These are phyloP conservation scores for Lactarius psammicola DNA, from an alignment of 768 basidiomycete genomes.

Conservation along the genomic window DNA sequence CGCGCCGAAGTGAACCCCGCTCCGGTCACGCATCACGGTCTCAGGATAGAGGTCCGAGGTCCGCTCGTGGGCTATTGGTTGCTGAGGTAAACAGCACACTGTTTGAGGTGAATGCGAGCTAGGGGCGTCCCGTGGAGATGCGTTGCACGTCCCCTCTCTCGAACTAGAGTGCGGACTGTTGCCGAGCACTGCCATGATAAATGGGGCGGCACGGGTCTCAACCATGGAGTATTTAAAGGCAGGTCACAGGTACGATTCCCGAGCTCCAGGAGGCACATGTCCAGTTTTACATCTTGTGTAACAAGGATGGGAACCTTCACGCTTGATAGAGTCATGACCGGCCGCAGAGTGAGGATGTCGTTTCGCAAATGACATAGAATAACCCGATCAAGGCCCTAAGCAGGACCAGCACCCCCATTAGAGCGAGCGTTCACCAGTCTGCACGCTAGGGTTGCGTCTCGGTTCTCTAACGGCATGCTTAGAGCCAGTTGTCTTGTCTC, in stretches of 20 bases:
- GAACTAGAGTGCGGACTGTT: not conserved
- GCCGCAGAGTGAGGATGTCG: not conserved
- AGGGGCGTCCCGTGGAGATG: not conserved
- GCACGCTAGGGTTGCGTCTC: not conserved
- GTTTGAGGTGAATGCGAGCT: not conserved
- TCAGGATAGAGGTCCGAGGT: not conserved
- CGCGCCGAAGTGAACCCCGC: not conserved
- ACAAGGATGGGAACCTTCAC: not conserved
- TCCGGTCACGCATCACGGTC: not conserved
- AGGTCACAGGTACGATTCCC: not conserved
- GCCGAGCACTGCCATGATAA: not conserved
- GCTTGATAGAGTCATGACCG: not conserved
- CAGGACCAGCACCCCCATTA: too few relatives aligned
- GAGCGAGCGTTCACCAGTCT: too few relatives aligned
- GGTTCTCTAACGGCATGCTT: not conserved
- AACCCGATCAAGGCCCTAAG: too few relatives aligned
- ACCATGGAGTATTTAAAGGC: not conserved
- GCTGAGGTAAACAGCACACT: not conserved
- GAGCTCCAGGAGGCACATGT: not conserved
- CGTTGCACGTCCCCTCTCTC: not conserved
- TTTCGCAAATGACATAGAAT: not conserved
- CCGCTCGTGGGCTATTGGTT: not conserved
- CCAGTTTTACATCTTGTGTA: not conserved
- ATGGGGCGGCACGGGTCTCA: too few relatives aligned
- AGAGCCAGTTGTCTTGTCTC: not conserved